phyloP scores from a whole-genome alignment of 75 land plant genomes.

The Cupressus sempervirens region DNA sequence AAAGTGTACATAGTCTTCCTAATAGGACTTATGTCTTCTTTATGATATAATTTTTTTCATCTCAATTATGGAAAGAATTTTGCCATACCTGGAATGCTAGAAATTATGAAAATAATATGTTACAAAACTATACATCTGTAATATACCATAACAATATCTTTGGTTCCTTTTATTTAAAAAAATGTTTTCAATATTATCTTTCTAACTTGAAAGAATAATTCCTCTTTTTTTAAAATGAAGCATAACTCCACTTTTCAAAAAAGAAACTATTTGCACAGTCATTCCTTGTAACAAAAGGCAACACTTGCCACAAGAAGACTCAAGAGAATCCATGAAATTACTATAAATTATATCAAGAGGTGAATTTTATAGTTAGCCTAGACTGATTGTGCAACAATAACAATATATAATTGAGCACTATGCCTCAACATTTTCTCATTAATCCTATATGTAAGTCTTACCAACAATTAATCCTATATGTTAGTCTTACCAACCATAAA shows the following conservation, averaged over 20 bases:
- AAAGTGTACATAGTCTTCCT: no score
- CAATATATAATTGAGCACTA: neutral
- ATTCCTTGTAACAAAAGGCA: neutral
- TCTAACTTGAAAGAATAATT: neutral
- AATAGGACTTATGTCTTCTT: no score
- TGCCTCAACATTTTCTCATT: neutral
- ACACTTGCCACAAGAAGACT: slow-evolving; percentile 85
- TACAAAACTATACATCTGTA: no score
- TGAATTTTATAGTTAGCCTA: slow-evolving; percentile 90
- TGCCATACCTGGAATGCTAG: no score
- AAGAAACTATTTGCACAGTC: neutral
- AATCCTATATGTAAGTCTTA: no score
- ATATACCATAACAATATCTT: no score
- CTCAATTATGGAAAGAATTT: no score
- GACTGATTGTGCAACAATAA: slow-evolving; percentile 75
- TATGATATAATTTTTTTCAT: no score
- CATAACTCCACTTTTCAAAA: no score
- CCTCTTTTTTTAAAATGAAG: neutral
- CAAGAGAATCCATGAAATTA: slow-evolving; percentile 91
- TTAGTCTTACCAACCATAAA: neutral
- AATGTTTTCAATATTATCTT: no score
- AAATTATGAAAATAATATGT: no score
- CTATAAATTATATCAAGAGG: slow-evolving; percentile 94
- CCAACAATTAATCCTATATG: neutral
- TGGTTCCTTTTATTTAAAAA: no score